Base-by-base conservation (phyloP, 345 rosid species). In the Citrus trifoliata region DNA sequence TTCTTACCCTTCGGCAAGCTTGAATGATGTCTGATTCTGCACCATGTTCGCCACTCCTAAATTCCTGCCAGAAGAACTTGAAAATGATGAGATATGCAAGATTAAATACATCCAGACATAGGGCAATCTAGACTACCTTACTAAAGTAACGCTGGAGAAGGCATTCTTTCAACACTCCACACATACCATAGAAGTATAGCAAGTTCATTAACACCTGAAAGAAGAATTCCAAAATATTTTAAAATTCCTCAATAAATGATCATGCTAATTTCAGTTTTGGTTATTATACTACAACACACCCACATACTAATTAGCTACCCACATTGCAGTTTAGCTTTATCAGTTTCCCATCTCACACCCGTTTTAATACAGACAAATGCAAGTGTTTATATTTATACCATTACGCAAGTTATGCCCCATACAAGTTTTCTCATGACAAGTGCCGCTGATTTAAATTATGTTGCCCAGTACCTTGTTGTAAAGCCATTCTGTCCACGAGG, bases 401-500 rank as follows among this genome's bases (percentile, higher is more conserved):
- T 0, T 28, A 33, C 5, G 63, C 16, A 33, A 76, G 25, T 65
- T 51, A 40, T 32, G 53, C 35, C 40, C 71, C 10, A 7, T 7
- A 28, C n/a, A 14, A 22, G 5, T 51, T 64, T 63, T 27, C 33
- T 27, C 55, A 55, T 25, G 13, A 38, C 25, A 64, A 69, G 32
- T 63, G 14, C 24, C 46, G 22, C 58, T 62, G 28, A 68, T 27
- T 58, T 32, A 37, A 78, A 67, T 70, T 28, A 71, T 62, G 38
- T 67, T 66, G 63, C 76, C 24, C 21, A 13, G 71, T 82, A 88
- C 94, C 94, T 90, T 90, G 82, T 88, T 89, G 81, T 87, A 90
- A 28, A 89, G 77, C 94, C 94, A 90, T 76, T 90, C 94, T 64
- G 92, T 79, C 94, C 94, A 90, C 0, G 92, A 83, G 70, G 92